Conservation (phyloP, 2,329 filamentous ascomycete species). For the Huntiella decipiens region DNA sequence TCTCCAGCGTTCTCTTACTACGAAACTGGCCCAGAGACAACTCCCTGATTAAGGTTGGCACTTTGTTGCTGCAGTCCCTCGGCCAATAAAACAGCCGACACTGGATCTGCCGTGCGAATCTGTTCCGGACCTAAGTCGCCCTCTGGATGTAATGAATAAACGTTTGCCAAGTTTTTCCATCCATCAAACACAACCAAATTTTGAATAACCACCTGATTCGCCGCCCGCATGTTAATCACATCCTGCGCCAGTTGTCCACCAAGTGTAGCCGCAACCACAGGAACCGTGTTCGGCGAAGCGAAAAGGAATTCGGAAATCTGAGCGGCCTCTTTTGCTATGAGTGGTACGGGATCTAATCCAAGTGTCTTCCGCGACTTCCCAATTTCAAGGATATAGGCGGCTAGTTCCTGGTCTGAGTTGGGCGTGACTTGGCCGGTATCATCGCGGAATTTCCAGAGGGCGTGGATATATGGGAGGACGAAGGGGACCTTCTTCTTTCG, state of each 20-base stretch:
- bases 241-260: constrained; percentile 87
- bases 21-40: no score
- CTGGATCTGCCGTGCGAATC: constrained; percentile 5
- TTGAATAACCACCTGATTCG: constrained; percentile 84
- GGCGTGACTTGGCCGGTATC: neutral
- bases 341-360: constrained; percentile 24
- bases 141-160: constrained; percentile 66
- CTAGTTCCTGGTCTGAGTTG: constrained; percentile 30
- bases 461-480: constrained; percentile 66
- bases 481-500: constrained; percentile 56
- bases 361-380: constrained; percentile 62
- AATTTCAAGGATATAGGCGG: constrained; percentile 57
- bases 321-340: constrained; percentile 42
- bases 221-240: constrained; percentile 86
- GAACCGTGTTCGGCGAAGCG: constrained; percentile 67
- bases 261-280: constrained; percentile 72
- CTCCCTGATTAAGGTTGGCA: no score
- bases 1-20: neutral
- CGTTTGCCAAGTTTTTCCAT: constrained; percentile 54
- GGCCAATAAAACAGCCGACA: neutral
- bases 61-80: neutral
- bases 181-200: constrained; percentile 89
- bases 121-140: constrained; percentile 18
- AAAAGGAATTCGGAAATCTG: constrained; percentile 65
- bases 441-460: constrained; percentile 41